Conservation (phyloP, 2,329 filamentous ascomycete species). For the Sclerotinia subarctica region DNA sequence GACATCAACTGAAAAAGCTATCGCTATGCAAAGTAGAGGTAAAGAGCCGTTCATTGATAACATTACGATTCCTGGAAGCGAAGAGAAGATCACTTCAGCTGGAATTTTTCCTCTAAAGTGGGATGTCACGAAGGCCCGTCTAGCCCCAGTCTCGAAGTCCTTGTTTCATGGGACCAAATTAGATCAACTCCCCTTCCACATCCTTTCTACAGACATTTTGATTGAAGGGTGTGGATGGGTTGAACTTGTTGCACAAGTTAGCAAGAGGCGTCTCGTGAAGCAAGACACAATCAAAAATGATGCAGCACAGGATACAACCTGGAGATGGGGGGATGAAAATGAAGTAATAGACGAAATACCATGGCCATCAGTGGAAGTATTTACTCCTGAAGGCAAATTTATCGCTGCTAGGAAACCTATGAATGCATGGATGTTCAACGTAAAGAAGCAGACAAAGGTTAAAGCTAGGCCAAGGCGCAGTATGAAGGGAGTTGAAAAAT, state of each 20-base stretch:
- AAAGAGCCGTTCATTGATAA: constrained; percentile 58
- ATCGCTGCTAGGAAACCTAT: constrained; percentile 65
- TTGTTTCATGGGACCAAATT: constrained; percentile 61
- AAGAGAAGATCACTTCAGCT: constrained; percentile 61
- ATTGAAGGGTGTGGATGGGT: constrained; percentile 94
- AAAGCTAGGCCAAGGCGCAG: constrained; percentile 61
- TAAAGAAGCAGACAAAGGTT: constrained; percentile 52
- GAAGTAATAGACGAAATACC: constrained; percentile 36
- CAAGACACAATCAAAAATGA: neutral
- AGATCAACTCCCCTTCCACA: constrained; percentile 71
- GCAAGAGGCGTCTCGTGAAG: constrained; percentile 47
- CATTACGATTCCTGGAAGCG: constrained; percentile 59
- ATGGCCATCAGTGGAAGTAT: constrained; percentile 78
- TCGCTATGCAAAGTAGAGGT: constrained; percentile 64
- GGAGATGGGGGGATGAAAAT: neutral
- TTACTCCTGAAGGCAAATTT: constrained; percentile 78
- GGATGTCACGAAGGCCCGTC: constrained; percentile 78
- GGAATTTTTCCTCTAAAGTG: constrained; percentile 72
- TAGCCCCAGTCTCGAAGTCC: constrained; percentile 67
- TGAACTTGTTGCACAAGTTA: constrained; percentile 79
- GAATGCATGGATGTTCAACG: constrained; percentile 62
- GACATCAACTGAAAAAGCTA: constrained; percentile 76
- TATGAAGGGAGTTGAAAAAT: constrained; percentile 63
- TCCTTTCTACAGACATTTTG: constrained; percentile 78
- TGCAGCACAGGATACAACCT: neutral